Evolutionary conservation across 2,329 filamentous ascomycete species (phyloP).

Genomic region (Ophiocordyceps camponoti-leonardi): DNA sequence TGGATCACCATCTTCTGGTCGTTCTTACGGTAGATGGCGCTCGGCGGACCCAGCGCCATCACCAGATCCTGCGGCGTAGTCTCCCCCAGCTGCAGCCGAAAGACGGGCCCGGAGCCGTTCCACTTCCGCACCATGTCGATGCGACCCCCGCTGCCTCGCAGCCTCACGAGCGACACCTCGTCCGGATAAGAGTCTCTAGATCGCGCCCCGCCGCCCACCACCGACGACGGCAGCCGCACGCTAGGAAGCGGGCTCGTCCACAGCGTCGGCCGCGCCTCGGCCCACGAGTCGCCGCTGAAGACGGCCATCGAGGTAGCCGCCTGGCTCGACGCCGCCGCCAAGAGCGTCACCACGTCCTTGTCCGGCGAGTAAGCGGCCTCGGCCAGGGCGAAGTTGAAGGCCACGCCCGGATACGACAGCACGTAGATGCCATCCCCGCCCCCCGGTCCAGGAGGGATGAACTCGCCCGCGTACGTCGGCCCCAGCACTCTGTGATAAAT

Average conservation of each 20-base stretch:
- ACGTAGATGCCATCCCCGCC: constrained; percentile 59
- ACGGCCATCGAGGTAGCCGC: constrained; percentile 77
- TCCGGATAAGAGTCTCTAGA: constrained; percentile 69
- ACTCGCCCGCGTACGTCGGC: constrained; percentile 88
- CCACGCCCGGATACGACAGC: constrained; percentile 84
- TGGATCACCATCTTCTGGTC: constrained; percentile 83
- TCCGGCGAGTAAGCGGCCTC: constrained; percentile 55
- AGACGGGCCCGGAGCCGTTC: constrained; percentile 34
- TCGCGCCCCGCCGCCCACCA: constrained; percentile 29
- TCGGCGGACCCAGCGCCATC: constrained; percentile 78
- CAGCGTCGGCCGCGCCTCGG: constrained; percentile 57
- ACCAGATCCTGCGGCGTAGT: constrained; percentile 87
- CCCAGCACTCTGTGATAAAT: constrained; percentile 90
- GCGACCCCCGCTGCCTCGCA: constrained; percentile 55
- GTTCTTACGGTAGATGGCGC: constrained; percentile 84
- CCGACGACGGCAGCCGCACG: constrained; percentile 52
- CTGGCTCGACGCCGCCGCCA: constrained; percentile 62
- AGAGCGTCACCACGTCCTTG: constrained; percentile 70
- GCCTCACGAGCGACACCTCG: constrained; percentile 65
- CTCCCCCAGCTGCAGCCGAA: constrained; percentile 62
- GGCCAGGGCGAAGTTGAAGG: constrained; percentile 75
- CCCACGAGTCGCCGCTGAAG: constrained; percentile 82
- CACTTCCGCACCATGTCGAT: constrained; percentile 63
- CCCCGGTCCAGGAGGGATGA: constrained; percentile 45
- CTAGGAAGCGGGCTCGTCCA: constrained; percentile 62